Conservation (phyloP, 768 basidiomycete species). For the Termitomyces sp. region DNA sequence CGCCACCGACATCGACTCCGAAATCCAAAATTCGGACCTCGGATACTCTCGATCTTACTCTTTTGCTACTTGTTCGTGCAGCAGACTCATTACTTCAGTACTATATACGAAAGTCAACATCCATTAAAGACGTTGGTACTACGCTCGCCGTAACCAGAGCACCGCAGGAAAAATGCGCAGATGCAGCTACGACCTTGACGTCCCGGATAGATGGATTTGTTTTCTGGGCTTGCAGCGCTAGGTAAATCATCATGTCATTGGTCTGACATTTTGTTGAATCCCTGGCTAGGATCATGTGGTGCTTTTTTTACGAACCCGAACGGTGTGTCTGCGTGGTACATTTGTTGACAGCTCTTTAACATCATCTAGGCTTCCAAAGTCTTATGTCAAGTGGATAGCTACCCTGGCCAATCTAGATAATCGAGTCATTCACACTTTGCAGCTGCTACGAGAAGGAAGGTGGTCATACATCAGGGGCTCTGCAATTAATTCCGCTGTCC, state of each 20-base stretch:
- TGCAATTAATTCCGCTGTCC: conserved; percentile 30
- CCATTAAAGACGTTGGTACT: conserved; percentile 6
- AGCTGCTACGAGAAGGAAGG: conserved; percentile 41
- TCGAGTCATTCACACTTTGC: conserved; percentile 50
- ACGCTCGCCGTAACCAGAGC: too few species aligned
- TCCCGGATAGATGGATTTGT: conserved; percentile 59
- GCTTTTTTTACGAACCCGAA: conserved; percentile 73
- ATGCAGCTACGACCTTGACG: conserved; percentile 23
- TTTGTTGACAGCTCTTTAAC: background rate
- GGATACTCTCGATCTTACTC: conserved; percentile 61
- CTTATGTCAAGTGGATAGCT: conserved; percentile 76
- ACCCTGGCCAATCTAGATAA: conserved; percentile 63
- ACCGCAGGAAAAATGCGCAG: conserved; percentile 19
- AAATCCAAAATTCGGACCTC: conserved; percentile 26
- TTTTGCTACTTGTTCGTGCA: conserved; percentile 65
- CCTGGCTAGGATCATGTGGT: conserved; percentile 75
- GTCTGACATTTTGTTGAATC: conserved; percentile 4
- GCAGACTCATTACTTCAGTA: conserved; percentile 56
- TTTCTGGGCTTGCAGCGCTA: conserved; percentile 75
- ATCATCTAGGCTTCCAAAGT: conserved; percentile 43
- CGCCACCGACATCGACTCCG: conserved; percentile 2
- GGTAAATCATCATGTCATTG: conserved; percentile 34
- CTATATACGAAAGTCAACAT: conserved; percentile 32
- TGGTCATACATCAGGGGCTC: conserved; percentile 57
- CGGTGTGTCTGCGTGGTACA: conserved; percentile 34